Conservation (phyloP, 192 early-diverging fungal species). For the Entomortierella parvispora region DNA sequence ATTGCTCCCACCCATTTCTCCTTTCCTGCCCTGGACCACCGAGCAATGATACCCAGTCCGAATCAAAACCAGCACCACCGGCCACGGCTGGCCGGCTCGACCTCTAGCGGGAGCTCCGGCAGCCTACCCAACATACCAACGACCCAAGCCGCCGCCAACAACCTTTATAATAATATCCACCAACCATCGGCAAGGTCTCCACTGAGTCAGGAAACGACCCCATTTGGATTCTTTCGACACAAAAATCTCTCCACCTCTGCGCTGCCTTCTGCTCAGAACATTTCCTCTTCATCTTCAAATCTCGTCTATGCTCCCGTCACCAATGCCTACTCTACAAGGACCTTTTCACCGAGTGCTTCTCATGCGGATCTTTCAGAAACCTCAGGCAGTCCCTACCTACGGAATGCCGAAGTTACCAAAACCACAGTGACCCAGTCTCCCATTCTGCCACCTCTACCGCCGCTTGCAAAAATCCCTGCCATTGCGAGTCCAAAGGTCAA, state of each 20-base stretch:
- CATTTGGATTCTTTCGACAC: constrained; percentile 50
- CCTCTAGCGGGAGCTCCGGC: constrained; percentile 7
- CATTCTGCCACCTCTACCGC: constrained; percentile 33
- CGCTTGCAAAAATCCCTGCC: constrained; percentile 20
- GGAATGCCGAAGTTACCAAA: constrained; percentile 2
- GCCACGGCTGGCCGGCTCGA: constrained; percentile 20
- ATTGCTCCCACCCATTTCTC: neutral
- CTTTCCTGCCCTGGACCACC: no score
- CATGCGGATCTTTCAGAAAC: constrained; percentile 31
- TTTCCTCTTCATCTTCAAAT: constrained; percentile 26
- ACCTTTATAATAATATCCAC: constrained; percentile 48
- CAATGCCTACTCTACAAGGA: constrained; percentile 5
- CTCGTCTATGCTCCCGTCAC: constrained; percentile 24
- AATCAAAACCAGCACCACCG: constrained; percentile 26
- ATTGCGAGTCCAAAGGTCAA: constrained; percentile 26
- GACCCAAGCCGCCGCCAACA: constrained; percentile 3
- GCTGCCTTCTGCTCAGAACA: constrained; percentile 17
- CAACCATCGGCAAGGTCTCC: constrained; percentile 49
- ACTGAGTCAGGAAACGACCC: constrained; percentile 47
- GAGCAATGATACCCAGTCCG: constrained; percentile 35
- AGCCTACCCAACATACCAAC: constrained; percentile 2
- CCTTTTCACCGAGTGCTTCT: constrained; percentile 42
- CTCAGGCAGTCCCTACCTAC: constrained; percentile 6
- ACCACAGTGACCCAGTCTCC: constrained; percentile 18
- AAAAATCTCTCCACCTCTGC: constrained; percentile 50